Base-by-base conservation (phyloP, 768 basidiomycete species). In the Thelephora ganbajun region DNA sequence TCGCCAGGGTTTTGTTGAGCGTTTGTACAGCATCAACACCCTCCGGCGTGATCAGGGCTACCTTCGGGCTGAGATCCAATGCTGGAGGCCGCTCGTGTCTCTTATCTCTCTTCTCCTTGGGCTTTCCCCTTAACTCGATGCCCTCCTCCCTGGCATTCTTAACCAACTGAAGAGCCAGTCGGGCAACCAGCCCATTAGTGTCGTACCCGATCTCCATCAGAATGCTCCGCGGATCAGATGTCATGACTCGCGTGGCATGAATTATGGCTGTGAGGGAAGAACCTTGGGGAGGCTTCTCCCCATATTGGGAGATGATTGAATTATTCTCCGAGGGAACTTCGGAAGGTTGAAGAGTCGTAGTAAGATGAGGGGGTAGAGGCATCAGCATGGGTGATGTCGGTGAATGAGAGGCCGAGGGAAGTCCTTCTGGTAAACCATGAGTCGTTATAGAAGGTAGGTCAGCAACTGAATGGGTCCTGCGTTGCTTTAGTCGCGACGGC, bases 221-320 rank as follows among this genome's bases (percentile, higher is more conserved):
- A 48, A 91, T 76, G 53, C 84, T 86, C 11, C 72, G 67, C 0
- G 87, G 73, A 54, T 85, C 85, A 2, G 77, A 70, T 0, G 83
- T 83, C 86, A 91, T 89, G n/a, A 90, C 81, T 2, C 88, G 77
- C 1, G 83, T 90, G 1, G 88, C 86, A 47, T 89, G 80, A 14
- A 76, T 73, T 47, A 91, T 87, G 1, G 88, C 88, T 5, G 76
- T 76, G 2, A 91, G 59, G 0, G 83, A 74, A 0, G 79, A 61
- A 1, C 85, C 83, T 56, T 89, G 86, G 0, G 58, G 64, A 6
- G 48, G 59, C 35, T 52, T 60, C 36, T 62, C 63, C 30, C 63
- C 57, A 2, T 37, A 11, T 5, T 26, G 18, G 3, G 49, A 52
- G 11, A 49, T 5, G 37, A 23, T n/a, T 13, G 35, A 39, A 14